Percentiles rank a stretch among this genome's conserved stretches.
Evolutionary conservation across 768 basidiomycete species (phyloP).

Genomic region (Mycena epipterygia): DNA sequence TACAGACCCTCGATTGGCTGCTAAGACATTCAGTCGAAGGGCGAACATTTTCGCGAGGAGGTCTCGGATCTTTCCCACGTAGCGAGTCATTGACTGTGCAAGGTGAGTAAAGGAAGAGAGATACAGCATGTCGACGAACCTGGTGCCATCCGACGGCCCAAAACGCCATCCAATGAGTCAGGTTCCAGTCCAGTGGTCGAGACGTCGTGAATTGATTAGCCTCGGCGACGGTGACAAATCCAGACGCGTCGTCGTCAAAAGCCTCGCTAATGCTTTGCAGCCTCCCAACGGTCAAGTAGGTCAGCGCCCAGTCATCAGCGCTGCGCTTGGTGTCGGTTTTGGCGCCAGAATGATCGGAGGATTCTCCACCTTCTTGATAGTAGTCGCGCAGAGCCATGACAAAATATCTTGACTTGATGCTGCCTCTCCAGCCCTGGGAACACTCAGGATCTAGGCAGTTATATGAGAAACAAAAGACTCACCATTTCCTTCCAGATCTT

Average conservation of each 20-base stretch:
- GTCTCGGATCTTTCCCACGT: constrained; percentile 32
- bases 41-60: constrained; percentile 37
- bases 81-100: constrained; percentile 27
- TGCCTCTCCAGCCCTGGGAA: constrained; percentile 50
- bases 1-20: constrained; percentile 25
- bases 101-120: neutral
- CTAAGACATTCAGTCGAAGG: constrained; percentile 25
- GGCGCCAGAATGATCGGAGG: neutral
- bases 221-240: constrained; percentile 48
- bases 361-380: constrained; percentile 40
- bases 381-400: constrained; percentile 52
- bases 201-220: constrained; percentile 47
- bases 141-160: constrained; percentile 45
- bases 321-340: constrained; percentile 4
- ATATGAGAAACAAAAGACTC: constrained; percentile 1
- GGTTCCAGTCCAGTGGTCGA: constrained; percentile 50
- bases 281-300: constrained; percentile 44
- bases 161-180: constrained; percentile 36
- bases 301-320: constrained; percentile 50
- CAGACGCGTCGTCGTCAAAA: constrained; percentile 54
- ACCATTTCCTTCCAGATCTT: constrained; percentile 54
- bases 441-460: neutral
- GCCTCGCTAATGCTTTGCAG: constrained; percentile 48
- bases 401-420: constrained; percentile 53
- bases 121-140: neutral